Evolutionary conservation across 2,329 filamentous ascomycete genomes (phyloP), one percentile per base, ranked within the genome.

Genomic region (Albophoma yamanashiensis): DNA sequence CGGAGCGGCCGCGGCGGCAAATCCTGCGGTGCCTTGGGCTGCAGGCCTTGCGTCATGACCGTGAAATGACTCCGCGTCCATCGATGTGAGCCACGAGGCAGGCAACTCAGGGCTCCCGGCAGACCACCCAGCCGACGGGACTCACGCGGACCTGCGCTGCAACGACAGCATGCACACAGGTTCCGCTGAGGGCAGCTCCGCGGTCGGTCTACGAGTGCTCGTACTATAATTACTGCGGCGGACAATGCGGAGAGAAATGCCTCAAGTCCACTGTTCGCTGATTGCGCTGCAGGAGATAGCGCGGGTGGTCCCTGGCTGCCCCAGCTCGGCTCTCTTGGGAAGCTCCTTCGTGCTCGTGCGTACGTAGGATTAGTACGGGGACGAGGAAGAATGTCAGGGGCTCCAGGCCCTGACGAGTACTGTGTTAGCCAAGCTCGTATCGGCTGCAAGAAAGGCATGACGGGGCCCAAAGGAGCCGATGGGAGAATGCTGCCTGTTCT

Each of bases 231-330:
- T 42, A 43, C 25, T 34, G 20, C 34, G 8, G 62, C 58, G 63
- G 66, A 62, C 63, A 68, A 68, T 68, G 67, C 62, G 64, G 67
- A 70, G 68, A 62, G 70, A 71, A 71, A 71, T 71, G 66, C 70
- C 70, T 71, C 70, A 71, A 65, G 60, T 64, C 68, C 67, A 67
- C 66, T 58, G 31, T 9, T 39, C 34, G 14, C 38, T 20, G 43
- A 15, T 20, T 20, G 36, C 34, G 27, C 14, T 27, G 25, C 43
- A 58, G 27, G 36, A 34, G 22, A 31, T 27, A 27, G 42, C 43
- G 45, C 57, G 42, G 40, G 43, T 25, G 57, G 20, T 40, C 57
- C 57, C 47, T 60, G 55, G 38, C 55, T 42, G 53, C 55, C 34
- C n/a, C 38, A 38, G 38, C 55, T 42, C 55, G 55, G 55, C 39